Evolutionary conservation across 225 moss, liverwort and hornwort species (phyloP), one percentile per base, ranked within the genome.

Genomic region (Neckera pumila): DNA sequence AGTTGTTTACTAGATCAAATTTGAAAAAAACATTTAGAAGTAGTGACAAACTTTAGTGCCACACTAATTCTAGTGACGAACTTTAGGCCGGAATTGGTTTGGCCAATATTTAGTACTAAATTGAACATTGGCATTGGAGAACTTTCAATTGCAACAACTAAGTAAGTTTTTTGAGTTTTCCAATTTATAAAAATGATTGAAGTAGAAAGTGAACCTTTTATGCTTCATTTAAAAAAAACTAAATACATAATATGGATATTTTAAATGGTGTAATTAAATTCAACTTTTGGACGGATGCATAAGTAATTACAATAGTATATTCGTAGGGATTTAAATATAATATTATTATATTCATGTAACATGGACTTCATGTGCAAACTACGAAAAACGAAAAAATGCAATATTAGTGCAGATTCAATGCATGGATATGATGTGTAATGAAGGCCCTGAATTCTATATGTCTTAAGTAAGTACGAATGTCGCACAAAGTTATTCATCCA

Each of bases 401-500:
- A 0, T 25, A 0, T 26, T 25, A 25, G 8, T 25, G 18, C 1
- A 1, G 5, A 65, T 19, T 65, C 19, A 34, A 8, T 65, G 14
- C 10, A 38, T 23, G 7, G 25, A 25, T 8, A 40, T 40, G 10
- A 40, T 40, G 13, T 13, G 7, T 14, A 7, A 64, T 38, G 1
- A 12, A 69, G 13, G 23, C 40, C 23, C 0, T 38, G 7, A 23
- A 40, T 1, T 38, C 13, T 12, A 38, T 23, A 69, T 69, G 12
- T 12, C 12, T 21, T n/a, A n/a, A 34, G 1, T 65, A 34, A 34
- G 34, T 0, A 36, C 3, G 6, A 36, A n/a, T 36, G 17, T 66
- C 0, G 18, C 18, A 34, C 34, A 65, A 65, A 65, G 10, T 18
- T 2, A 36, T 1, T 66, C 0, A 0, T 11, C 11, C 6, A 66